phyloP scores from a whole-genome alignment of 805 yeast species.

The Saccharomycopsis sp. region DNA sequence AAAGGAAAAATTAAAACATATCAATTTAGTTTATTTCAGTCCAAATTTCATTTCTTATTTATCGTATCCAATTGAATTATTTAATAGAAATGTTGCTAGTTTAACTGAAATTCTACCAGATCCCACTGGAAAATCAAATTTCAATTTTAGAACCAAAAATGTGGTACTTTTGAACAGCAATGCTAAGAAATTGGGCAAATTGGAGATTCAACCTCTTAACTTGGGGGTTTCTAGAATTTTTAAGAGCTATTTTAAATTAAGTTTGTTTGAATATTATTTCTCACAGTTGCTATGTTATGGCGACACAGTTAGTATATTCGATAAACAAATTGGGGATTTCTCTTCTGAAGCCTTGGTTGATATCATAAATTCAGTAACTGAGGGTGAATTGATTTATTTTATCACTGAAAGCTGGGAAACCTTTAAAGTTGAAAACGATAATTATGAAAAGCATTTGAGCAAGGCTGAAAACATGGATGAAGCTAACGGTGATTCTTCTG shows the following conservation, averaged over 20 bases:
- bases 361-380: constrained; percentile 18
- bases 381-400: constrained; percentile 25
- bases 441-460: constrained; percentile 4
- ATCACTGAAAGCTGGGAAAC: constrained; percentile 24
- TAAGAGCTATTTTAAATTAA: constrained; percentile 25
- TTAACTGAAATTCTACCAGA: constrained; percentile 4
- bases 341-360: constrained; percentile 3
- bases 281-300: constrained; percentile 10
- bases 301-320: not conserved
- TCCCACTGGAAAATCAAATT: not conserved
- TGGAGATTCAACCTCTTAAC: constrained; percentile 29
- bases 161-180: constrained; percentile 14
- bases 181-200: constrained; percentile 12
- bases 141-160: constrained; percentile 12
- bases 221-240: constrained; percentile 30
- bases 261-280: constrained; percentile 21
- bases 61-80: constrained; percentile 17
- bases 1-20: constrained; percentile 25
- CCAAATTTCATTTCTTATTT: constrained; percentile 18
- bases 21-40: constrained; percentile 29
- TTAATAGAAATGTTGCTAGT: constrained; percentile 18
- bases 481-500: not conserved
- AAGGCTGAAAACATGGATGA: constrained; percentile 10
- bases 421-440: constrained; percentile 18
- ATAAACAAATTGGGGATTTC: constrained; percentile 1